Evolutionary conservation across 179 eudicot species (phyloP).

Genomic region (Carnegiea gigantea): DNA sequence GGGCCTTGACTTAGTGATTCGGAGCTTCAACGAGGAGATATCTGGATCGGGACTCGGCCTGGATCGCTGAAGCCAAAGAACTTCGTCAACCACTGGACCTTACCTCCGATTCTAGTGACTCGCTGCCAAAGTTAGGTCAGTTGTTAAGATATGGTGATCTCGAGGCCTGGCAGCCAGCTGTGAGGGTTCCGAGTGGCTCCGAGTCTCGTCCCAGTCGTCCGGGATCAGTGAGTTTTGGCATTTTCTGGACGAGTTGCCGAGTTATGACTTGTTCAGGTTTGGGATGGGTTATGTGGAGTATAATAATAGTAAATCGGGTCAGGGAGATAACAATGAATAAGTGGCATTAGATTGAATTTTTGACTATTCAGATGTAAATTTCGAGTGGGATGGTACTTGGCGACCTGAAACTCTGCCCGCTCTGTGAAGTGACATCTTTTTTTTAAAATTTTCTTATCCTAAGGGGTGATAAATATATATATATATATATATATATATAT

Average conservation of each 20-base stretch:
- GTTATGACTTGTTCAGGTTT: conserved; percentile 53
- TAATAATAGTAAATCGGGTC: conserved; percentile 2
- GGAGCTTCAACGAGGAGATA: conserved; percentile 67
- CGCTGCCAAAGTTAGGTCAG: conserved; percentile 42
- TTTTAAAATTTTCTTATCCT: not conserved
- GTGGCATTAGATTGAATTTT: conserved; percentile 59
- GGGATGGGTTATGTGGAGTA: conserved; percentile 25
- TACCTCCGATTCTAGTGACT: conserved; percentile 35
- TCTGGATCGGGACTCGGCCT: conserved; percentile 20
- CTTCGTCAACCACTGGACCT: conserved; percentile 28
- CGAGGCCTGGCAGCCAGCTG: conserved; percentile 5
- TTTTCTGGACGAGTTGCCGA: conserved; percentile 35
- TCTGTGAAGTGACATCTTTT: conserved; percentile 17
- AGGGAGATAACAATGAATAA: conserved; percentile 31
- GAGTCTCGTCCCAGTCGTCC: conserved; percentile 39
- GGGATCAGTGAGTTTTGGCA: conserved; percentile 51
- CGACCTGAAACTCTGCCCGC: conserved; percentile 51
- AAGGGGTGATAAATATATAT: no score
- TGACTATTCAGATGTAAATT: conserved; percentile 43
- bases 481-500: no score
- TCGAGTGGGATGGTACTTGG: conserved; percentile 41
- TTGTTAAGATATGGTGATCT: conserved; percentile 28
- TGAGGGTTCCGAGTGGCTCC: conserved; percentile 28
- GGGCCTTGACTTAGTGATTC: conserved; percentile 65
- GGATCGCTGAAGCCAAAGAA: conserved; percentile 22